Evolutionary conservation across 1,284 basidiomycete species (phyloP), one percentile per base, ranked within the genome.

Genomic region (Volvariella volvacea): DNA sequence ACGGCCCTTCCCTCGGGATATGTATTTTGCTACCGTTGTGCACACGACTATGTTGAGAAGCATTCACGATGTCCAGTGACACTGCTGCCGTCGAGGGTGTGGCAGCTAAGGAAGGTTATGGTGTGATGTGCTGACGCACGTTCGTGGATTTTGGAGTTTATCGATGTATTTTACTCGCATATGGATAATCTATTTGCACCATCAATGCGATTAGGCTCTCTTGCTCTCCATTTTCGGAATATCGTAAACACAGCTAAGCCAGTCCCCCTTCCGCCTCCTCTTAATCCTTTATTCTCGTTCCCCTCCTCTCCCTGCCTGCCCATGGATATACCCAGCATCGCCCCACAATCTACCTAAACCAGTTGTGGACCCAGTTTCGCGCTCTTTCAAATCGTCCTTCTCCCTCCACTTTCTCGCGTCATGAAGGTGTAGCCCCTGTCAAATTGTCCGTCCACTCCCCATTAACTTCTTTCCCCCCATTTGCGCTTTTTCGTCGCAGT

Each of bases 21-120:
- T 72, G 91, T 97, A 6, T 95, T 91, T 58, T 97, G 95, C 66
- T 99, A 96, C 65, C 83, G 88, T 34, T 98, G 95, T 65, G 85
- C 87, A 43, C 85, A 88, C 70, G 83, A 85, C 48, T 80, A 92
- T 54, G 83, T 97, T 39, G 80, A 89, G 61, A 80, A 81, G 57
- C 68, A 83, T 48, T 80, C 81, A 22, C 74, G 68, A 56, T 98
- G 94, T 68, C 94, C 94, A 46, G 83, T 98, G 52, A 96, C 94
- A 42, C 72, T 91, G 41, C 61, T 88, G 42, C 78, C 79, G 3
- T 73, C 86, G 22, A 73, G 75, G 46, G 76, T 80, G 45, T 91
- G 88, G 76, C 86, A 93, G 60, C 65, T 97, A 59, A 73, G 93
- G 57, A 92, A 95, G 61, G 88, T 97, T 22, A 65, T 96, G 54